These are phyloP conservation scores for Pisolithus marmoratus DNA, from an alignment of 768 basidiomycete species.

Conservation along the genomic window DNA sequence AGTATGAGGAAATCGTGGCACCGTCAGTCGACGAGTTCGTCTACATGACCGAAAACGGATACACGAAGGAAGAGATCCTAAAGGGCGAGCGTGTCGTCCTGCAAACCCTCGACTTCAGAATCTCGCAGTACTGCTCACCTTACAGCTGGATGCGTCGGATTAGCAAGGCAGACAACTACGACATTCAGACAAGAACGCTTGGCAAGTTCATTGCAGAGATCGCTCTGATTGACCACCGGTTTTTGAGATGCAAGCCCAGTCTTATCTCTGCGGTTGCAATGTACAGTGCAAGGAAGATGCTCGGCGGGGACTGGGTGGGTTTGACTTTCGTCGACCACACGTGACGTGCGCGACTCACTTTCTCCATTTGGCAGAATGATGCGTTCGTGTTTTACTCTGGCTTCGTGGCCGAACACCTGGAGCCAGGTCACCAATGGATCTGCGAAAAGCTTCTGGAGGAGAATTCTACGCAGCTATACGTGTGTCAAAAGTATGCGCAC, in stretches of 20 bases:
- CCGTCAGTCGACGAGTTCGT: conserved; percentile 98
- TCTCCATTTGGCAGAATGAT: conserved; percentile 56
- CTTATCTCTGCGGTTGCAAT: conserved; percentile 94
- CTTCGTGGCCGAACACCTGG: conserved; percentile 83
- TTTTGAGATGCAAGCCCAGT: conserved; percentile 90
- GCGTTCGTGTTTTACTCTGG: conserved; percentile 90
- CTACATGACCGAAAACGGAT: conserved; percentile 95
- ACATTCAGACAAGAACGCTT: conserved; percentile 93
- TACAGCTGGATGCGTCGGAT: conserved; percentile 99
- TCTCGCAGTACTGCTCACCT: conserved; percentile 97
- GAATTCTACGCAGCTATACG: conserved; percentile 78
- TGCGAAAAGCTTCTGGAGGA: conserved; percentile 77
- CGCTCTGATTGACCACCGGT: conserved; percentile 87
- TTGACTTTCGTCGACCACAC: conserved; percentile 7
- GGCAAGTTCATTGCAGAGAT: conserved; percentile 98
- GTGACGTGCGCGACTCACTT: conserved; percentile 30
- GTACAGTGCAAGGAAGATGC: conserved; percentile 93
- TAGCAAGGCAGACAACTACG: conserved; percentile 98
- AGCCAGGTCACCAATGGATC: conserved; percentile 74
- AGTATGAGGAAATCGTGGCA: conserved; percentile 98
- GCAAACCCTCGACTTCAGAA: conserved; percentile 89
- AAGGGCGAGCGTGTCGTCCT: conserved; percentile 97
- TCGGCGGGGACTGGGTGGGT: conserved; percentile 95
- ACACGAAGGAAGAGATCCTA: conserved; percentile 91
- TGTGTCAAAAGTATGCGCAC: conserved; percentile 94